Conservation (phyloP, 768 basidiomycete species). For the Mycena pura region DNA sequence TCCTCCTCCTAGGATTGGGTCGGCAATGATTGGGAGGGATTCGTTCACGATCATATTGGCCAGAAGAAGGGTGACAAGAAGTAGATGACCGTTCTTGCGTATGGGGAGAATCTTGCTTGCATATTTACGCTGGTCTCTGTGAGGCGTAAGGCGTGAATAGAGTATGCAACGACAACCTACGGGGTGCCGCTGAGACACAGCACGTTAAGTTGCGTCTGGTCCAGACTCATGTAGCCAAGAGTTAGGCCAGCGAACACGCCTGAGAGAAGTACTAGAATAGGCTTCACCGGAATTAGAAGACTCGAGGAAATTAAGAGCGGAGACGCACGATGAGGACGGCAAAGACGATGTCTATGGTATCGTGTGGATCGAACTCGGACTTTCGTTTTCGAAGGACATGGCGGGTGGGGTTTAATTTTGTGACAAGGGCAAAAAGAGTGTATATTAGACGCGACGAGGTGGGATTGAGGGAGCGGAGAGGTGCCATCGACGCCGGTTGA, state of each 20-base stretch:
- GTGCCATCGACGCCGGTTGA: constrained; percentile 25
- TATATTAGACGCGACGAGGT: constrained; percentile 52
- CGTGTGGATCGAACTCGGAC: constrained; percentile 35
- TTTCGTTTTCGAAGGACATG: constrained; percentile 33
- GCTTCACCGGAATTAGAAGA: constrained; percentile 34
- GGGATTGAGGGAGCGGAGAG: constrained; percentile 13
- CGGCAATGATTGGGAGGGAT: constrained; percentile 84
- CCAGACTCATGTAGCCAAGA: constrained; percentile 91
- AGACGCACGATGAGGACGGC: constrained; percentile 58
- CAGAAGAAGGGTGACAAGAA: constrained; percentile 84
- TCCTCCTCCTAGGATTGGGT: constrained; percentile 81
- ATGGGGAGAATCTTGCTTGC: constrained; percentile 88
- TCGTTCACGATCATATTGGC: constrained; percentile 95
- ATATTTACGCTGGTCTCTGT: constrained; percentile 76
- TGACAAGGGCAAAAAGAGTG: constrained; percentile 47
- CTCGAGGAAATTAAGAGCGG: not conserved
- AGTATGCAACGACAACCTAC: constrained; percentile 47
- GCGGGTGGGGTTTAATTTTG: constrained; percentile 43
- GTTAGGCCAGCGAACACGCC: constrained; percentile 93
- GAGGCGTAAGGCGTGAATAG: not conserved
- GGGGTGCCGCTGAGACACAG: constrained; percentile 83
- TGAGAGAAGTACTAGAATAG: constrained; percentile 81
- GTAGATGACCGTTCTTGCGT: constrained; percentile 80
- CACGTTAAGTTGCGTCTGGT: constrained; percentile 90
- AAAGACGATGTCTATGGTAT: constrained; percentile 44